Conservation (phyloP, 2,329 filamentous ascomycete species). For the Fusarium sp. region DNA sequence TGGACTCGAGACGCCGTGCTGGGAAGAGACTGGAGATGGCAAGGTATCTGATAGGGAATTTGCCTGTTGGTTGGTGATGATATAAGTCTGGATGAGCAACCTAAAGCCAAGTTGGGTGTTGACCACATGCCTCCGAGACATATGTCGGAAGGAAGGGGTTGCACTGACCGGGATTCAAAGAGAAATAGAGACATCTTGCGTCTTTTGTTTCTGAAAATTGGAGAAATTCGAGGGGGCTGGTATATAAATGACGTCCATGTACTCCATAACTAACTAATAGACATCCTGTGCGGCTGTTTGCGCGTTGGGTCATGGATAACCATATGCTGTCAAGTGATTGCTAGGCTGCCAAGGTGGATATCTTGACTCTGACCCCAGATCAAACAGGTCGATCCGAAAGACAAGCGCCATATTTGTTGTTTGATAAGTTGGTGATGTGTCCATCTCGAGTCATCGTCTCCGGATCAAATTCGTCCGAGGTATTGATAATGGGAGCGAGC, state of each 20-base stretch:
- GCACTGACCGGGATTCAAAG: conserved; percentile 3
- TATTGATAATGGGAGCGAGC: conserved; percentile 20
- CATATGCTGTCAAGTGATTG: background rate
- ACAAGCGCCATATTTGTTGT: conserved; percentile 4
- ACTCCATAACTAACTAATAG: background rate
- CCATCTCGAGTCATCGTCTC: conserved; percentile 7
- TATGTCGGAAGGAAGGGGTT: conserved; percentile 31
- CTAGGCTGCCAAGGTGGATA: background rate
- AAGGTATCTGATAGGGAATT: conserved; percentile 34
- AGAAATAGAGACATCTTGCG: background rate
- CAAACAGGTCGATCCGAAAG: conserved; percentile 22
- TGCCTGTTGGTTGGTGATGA: conserved; percentile 32
- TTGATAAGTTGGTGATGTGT: conserved; percentile 9
- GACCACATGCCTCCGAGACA: conserved; percentile 43
- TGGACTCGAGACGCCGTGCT: conserved; percentile 31
- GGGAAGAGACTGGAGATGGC: conserved; percentile 18
- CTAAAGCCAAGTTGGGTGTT: conserved; percentile 23
- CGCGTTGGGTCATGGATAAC: conserved; percentile 9
- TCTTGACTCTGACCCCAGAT: conserved; percentile 7
- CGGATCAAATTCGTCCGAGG: conserved; percentile 3
- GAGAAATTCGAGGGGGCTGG: conserved; percentile 6
- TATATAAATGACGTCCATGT: background rate
- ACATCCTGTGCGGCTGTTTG: background rate
- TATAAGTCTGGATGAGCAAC: conserved; percentile 36
- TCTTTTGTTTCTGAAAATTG: conserved; percentile 7